Evolutionary conservation across 2,329 filamentous ascomycete species (phyloP), one percentile per base, ranked within the genome.

Genomic region (Fusarium succisae): DNA sequence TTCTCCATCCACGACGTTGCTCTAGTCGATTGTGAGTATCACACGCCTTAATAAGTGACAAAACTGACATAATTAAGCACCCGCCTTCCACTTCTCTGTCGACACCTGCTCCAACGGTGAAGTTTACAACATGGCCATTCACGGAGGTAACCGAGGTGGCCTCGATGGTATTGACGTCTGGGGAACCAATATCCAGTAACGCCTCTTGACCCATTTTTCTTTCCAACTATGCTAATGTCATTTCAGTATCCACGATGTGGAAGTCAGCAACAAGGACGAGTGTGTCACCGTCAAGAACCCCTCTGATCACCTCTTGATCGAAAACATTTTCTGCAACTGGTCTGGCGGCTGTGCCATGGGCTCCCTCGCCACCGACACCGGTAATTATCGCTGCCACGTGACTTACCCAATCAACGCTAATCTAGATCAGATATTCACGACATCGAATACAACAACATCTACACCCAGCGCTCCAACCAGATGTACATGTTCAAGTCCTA

Each of bases 401-500:
- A 14, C 2, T 6, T 20, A 8, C 8, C 12, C 6, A 3, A 15
- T 8, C 12, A 20, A 11, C 6, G 9, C 30, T 53, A 26, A 53
- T 8, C 5, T 15, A 12, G 4, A 12, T 5, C 1, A 53, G 73
- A 61, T 24, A 76, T 76, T 9, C 62, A 67, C 38, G 65, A 76
- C 22, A 63, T 76, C 24, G 61, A 70, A n/a, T 76, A 76, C 57
- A 72, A 35, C 14, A 76, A 76, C n/a, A 63, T 76, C 22, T 76
- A 76, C 41, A 74, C 74, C 1, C 74, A 76, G 7, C 66, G 67
- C 12, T 72, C 70, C 11, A 76, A 76, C 58, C 74, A 76, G 41
- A 76, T 76, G 74, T 76, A 68, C 60, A 76, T 76, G 74, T 76
- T 76, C 70, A 76, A 76, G 41, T 76, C 74, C 1, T 70, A 74